Base-by-base conservation (phyloP, 2,329 filamentous ascomycete genomes). In the Paecilomyces niveus region DNA sequence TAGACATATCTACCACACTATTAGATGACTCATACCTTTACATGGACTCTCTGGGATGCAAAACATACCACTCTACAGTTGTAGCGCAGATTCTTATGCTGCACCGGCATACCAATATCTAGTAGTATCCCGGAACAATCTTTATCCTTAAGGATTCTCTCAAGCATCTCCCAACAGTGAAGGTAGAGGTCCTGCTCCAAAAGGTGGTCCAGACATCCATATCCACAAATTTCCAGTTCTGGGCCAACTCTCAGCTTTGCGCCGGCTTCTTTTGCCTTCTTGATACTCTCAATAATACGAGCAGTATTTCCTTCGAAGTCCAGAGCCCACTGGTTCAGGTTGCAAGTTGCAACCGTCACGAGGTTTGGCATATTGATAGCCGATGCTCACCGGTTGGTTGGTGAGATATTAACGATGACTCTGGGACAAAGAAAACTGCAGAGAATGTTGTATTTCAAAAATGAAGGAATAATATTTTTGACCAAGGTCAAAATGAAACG, bases 131-230 rank as follows among this genome's bases (percentile, higher is more conserved):
- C 86, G 64, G 86, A 75, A 64, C 80, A 84, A 3, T 77, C 77
- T 57, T 80, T 68, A 72, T 89, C 80, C 2, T 73, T 69, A 11
- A 90, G 74, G 57, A 90, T 86, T 50, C 77, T 72, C 3, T 75
- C 75, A 1, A 88, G 77, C 70, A 82, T 80, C 65, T 89, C 85
- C 80, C 83, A 84, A 9, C 79, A 81, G 68, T 85, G 81, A 4
- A 81, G 68, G 65, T 81, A 82, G 15, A 79, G 75, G 69, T 84
- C 54, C 21, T 24, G 21, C 69, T 84, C 82, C n/a, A 81, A 72
- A 59, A 82, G 85, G 67, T 88, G 86, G 67, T 89, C 87, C 10
- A 87, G 79, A 65, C 85, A 83, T 58, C 80, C 83, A 78, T 88
- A 88, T 21, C 83, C 84, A 22, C 56, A 61, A 18, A 69, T 63